Base-by-base conservation (phyloP, 306 rosid genomes). In the Malus fusca region DNA sequence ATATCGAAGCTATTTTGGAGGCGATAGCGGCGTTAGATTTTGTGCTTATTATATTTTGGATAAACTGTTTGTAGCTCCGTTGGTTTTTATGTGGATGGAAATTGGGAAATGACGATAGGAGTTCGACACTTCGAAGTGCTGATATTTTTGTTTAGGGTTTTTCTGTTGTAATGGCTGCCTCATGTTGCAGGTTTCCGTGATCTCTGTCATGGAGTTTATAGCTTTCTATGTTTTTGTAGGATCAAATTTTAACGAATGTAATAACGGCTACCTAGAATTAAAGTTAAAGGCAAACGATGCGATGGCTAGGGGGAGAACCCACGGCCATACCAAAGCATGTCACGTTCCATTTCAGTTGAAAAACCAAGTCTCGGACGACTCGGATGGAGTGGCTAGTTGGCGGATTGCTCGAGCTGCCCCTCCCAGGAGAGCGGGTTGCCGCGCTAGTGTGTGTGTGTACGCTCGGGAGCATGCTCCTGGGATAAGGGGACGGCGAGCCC, bases 1-100 rank as follows among this genome's bases (percentile, higher is more conserved):
- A 19, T 40, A 6, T 46, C 22, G 21, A 4, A 35, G 73, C 77
- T 68, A 83, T 60, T 80, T 72, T 82, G 76, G 87, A 77, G 80
- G 66, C 73, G 82, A 77, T 65, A 78, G 77, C 77, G 46, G 53
- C 58, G 75, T 75, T 9, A 69, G 52, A 65, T 75, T 78, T 28
- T 26, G 52, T 68, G 76, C 72, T 2, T 26, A 68, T 81, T 84
- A 65, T 21, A 28, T 25, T 61, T 68, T 14, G 19, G 42, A 11
- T 61, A 52, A 60, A 58, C 11, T 22, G 21, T 31, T 40, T 72
- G 67, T 73, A 26, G 37, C 66, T 3, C 14, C 23, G 1, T 19
- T 31, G 68, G 55, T 48, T 6, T 15, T 28, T 64, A 8, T 31
- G 12, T 31, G 68, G 44, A 64, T 30, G 68, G 68, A 64, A 64